Conservation (phyloP, 148 eudicot species). For the Vaccinium corymbosum region DNA sequence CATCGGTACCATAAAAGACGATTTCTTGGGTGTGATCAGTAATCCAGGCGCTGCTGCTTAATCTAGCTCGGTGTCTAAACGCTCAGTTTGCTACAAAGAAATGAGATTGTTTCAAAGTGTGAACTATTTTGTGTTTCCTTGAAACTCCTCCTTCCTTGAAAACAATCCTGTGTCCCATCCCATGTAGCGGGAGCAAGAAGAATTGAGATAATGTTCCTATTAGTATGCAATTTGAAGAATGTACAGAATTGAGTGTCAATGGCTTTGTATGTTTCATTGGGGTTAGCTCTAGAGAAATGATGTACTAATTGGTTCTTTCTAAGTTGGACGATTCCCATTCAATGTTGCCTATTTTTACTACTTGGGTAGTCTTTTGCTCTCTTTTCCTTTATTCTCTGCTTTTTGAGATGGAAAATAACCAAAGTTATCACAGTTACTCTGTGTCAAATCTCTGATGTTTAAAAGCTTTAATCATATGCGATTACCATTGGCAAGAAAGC, state of each 20-base stretch:
- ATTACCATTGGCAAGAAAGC: neutral
- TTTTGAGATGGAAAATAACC: too few species aligned
- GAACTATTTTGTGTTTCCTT: neutral
- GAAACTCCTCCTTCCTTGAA: neutral
- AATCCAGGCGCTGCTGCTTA: conserved; percentile 55
- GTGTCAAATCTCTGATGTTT: neutral
- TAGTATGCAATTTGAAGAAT: neutral
- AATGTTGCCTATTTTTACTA: neutral
- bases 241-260: neutral
- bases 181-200: neutral
- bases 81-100: neutral
- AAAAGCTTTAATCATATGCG: neutral
- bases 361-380: neutral
- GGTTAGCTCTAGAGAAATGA: neutral
- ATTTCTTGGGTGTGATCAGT: conserved; percentile 82
- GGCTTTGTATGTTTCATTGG: too few species aligned
- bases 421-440: neutral
- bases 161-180: neutral
- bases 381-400: neutral
- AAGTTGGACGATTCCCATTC: neutral
- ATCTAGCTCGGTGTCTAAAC: neutral
- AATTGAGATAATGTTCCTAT: neutral
- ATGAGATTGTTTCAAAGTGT: neutral
- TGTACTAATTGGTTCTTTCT: neutral
- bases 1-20: conserved; percentile 90